Base-by-base conservation (phyloP, 352 stramenopile species). In the Phytophthora melonis region DNA sequence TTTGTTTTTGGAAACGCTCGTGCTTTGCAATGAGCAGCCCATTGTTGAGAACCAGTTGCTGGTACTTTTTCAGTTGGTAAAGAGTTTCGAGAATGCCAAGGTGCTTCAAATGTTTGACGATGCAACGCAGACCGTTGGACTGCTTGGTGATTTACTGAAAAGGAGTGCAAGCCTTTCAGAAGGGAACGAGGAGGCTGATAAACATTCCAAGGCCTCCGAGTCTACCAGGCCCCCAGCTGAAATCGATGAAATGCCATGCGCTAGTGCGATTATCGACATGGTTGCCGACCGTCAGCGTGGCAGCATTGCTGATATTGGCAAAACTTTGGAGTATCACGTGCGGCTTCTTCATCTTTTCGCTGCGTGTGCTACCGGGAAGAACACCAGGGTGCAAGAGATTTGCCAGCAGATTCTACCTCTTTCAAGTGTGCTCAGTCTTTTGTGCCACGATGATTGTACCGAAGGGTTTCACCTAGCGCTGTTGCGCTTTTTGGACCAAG, bases 41-140 rank as follows among this genome's bases (percentile, higher is more conserved):
- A 69, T 92, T 14, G 52, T 85, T 13, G 86, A 93, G 34, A 93
- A 93, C 32, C 86, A 92, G 47, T 64, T 92, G 11, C 61, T 93
- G 2, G 84, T 93, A 14, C 64, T 93, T 5, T 90, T 91, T 25
- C 84, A 92, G 65, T 60, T 93, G 21, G 70, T 91, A 16, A 92
- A 92, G 57, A 87, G 79, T 52, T 68, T 91, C 21, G 83, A 91
- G 23, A 88, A 68, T 55, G 72, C 66, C 0, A 72, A 72, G 7
- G 76, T 92, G 2, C 41, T 92, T 9, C 84, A 93, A 68, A 75
- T 80, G 36, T 88, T 92, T 63, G 82, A 91, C 43, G 80, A 88
- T 59, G 62, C 77, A 47, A 53, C 52, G 5, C 72, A 67, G 23
- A 77, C 78, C 9, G 45, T 75, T 19, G 32, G 34, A 13, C 43